These are phyloP conservation scores for Flaveria brownii DNA, from an alignment of 129 eudicot species.

Conservation along the genomic window DNA sequence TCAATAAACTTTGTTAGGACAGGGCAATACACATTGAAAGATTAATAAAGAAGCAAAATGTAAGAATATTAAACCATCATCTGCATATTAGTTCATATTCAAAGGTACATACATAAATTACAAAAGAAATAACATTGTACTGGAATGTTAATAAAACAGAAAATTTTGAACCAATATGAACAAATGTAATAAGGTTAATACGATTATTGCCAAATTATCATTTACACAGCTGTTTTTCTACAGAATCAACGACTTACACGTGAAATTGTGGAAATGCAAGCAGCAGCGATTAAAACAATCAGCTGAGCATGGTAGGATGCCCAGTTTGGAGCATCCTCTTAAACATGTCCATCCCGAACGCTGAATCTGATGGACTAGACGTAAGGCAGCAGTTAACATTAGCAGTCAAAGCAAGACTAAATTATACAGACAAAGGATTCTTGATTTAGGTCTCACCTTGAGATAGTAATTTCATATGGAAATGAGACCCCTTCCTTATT, in stretches of 20 bases:
- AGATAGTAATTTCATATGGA: slow-evolving; percentile 92
- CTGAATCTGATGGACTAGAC: slow-evolving; percentile 93
- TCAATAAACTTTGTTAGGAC: no score
- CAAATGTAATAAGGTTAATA: not conserved
- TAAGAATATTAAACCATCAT: not conserved
- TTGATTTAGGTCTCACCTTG: slow-evolving; percentile 56
- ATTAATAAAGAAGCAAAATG: not conserved
- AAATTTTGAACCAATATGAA: not conserved
- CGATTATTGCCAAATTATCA: not conserved
- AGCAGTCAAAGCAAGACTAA: not conserved
- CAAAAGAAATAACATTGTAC: not conserved
- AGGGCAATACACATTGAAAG: no score
- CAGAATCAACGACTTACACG: not conserved
- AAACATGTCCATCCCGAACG: slow-evolving; percentile 99
- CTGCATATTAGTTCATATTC: not conserved
- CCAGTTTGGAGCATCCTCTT: slow-evolving; percentile 99
- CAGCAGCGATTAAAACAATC: slow-evolving; percentile 18
- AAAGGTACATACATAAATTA: not conserved
- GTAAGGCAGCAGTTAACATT: slow-evolving; percentile 43
- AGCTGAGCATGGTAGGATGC: slow-evolving; percentile 98
- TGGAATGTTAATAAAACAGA: not conserved
- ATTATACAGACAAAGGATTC: not conserved
- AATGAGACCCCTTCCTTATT: slow-evolving; percentile 78
- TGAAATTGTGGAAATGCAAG: slow-evolving; percentile 12
- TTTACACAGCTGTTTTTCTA: slow-evolving; percentile 13